Evolutionary conservation across 2,329 filamentous ascomycete species (phyloP), one percentile per base, ranked within the genome.

Genomic region (Lachnellula arida): DNA sequence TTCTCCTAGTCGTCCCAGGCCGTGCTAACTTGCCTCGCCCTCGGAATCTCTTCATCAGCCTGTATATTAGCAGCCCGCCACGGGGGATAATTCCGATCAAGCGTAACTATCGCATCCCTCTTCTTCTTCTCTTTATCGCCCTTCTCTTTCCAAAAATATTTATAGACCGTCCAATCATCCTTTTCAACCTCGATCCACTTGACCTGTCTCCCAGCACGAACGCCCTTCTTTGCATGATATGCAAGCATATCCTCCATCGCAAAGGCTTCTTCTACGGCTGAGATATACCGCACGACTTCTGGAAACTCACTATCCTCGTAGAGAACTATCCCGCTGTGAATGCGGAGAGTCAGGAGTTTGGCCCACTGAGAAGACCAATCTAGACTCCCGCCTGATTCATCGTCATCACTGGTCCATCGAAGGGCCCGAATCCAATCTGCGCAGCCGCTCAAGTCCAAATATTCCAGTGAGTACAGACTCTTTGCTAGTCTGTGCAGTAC

Each of bases 381-480:
- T 2, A 69, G 42, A 17, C 65, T 63, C 25, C 49, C 50, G 3
- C 50, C 54, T 22, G 44, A 46, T 28, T 42, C 50, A 28, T 56
- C 56, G 39, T 46, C 49, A n/a, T 52, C 52, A 15, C 58, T 59
- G 17, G 46, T 54, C 62, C 59, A 65, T n/a, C 56, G 47, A 7
- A 67, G 43, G 4, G 67, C 67, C 35, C 52, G 51, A 4, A 65
- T 74, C 84, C 84, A 87, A 15, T 75, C 67, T 0, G 69, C 71
- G 60, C 84, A 86, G 1, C 83, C 84, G 0, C 80, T 84, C 40
- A 87, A 68, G 63, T 86, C 82, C 7, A 87, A 73, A 50, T 81
- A 82, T 65, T 85, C 81, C 2, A 87, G 74, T 17, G 78, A 70
- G 63, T 86, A 86, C 7, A 84, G 71, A 19, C 70, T 71, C 58